Evolutionary conservation across 495 filamentous ascomycete species (phyloP), one percentile per base, ranked within the genome.

Genomic region (Durotheca rogersii): DNA sequence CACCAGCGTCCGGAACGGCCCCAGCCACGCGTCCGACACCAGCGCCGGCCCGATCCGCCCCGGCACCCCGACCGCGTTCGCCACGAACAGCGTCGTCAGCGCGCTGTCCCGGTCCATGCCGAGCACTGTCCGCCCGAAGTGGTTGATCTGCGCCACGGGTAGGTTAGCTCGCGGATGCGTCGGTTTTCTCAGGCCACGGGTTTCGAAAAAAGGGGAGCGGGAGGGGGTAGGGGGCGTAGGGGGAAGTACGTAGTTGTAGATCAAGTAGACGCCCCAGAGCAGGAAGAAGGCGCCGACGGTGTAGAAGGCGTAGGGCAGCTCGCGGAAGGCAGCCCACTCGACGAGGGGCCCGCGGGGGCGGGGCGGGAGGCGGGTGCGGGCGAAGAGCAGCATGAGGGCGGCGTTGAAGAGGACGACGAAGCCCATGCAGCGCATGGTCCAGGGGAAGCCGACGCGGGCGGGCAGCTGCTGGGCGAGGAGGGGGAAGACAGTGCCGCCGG

Each of bases 11-110:
- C 87, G 88, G 65, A 86, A 77, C 2, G 80, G 71, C 3, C 83
- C 83, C 2, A 83, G 55, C 19, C 67, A 74, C 21, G 62, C 61
- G 51, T 87, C 82, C 4, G 83, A 78, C 40, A 83, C 67, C 23
- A 78, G 76, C 0, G 82, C 81, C 1, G 85, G 83, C 7, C 83
- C 63, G 55, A 74, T 77, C 45, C 85, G 73, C 5, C 85, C 85
- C 17, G 85, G 82, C 55, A 86, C 72, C 4, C 81, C 83, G 16
- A 83, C 84, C 7, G 69, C 79, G 51, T 88, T 88, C 47, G 87
- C 66, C 17, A 88, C 74, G 7, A 82, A 75, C 11, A 88, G 76
- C 10, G 85, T 66, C 67, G 55, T 81, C n/a, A 82, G 70, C 1
- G 67, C 42, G 4, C 63, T 65, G 11, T 64, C 66, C 0, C 58